Conservation (phyloP, 2,329 filamentous ascomycete species). For the Bipolaris bicolor region DNA sequence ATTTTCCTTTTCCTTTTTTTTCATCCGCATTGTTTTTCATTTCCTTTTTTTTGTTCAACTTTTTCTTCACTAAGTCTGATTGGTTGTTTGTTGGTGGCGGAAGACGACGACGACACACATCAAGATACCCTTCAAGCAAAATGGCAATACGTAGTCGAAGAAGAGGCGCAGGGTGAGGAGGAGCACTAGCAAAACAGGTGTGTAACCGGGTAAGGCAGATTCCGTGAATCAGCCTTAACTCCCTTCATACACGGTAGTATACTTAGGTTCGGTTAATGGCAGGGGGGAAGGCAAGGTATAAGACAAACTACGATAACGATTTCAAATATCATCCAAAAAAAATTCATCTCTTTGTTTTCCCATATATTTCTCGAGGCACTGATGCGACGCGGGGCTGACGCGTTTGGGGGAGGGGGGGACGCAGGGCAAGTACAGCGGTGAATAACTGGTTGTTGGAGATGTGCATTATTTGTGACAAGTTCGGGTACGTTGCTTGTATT, state of each 20-base stretch:
- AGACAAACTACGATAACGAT: not conserved
- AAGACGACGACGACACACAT: conserved; percentile 3
- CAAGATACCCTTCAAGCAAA: conserved; percentile 22
- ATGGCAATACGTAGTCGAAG: no score
- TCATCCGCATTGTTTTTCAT: conserved; percentile 11
- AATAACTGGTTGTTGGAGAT: not conserved
- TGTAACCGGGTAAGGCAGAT: conserved; percentile 10
- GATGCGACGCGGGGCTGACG: not conserved
- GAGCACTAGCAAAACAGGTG: not conserved
- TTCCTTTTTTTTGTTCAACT: not conserved
- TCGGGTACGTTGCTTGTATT: no score
- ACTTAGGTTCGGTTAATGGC: conserved; percentile 14
- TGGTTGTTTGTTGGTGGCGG: not conserved
- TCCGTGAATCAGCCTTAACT: conserved; percentile 14
- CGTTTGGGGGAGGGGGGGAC: not conserved
- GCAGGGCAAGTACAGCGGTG: not conserved
- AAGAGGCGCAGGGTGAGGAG: no score
- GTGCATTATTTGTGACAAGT: no score
- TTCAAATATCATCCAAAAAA: not conserved
- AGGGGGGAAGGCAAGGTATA: conserved; percentile 8
- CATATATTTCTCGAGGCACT: not conserved
- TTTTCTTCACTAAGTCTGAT: not conserved
- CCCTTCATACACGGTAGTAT: not conserved
- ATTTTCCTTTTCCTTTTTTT: conserved; percentile 21
- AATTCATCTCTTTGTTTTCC: not conserved